Evolutionary conservation across 2,329 filamentous ascomycete species (phyloP).

Genomic region (Meredithiella fracta): DNA sequence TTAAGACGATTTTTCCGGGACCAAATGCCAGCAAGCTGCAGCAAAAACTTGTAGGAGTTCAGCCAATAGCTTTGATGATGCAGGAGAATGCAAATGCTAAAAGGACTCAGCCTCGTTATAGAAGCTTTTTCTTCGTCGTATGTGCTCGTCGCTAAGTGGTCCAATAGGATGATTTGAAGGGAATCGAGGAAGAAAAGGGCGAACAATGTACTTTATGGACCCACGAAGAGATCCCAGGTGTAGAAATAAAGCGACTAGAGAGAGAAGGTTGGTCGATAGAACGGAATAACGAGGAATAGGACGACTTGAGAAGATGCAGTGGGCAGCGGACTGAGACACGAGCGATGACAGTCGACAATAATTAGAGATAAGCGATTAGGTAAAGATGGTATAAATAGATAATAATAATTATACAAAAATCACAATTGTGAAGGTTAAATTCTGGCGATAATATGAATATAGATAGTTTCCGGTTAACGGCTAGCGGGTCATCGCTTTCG

Average conservation of each 20-base stretch:
- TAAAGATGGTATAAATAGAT: no score
- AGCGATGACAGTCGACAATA: neutral
- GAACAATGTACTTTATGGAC: neutral
- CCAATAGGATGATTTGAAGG: neutral
- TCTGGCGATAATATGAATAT: neutral
- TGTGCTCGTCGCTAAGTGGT: neutral
- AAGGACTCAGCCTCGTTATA: neutral
- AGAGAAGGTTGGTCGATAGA: neutral
- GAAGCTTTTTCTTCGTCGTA: no score
- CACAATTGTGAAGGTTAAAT: neutral
- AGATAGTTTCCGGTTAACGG: neutral
- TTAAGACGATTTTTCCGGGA: no score
- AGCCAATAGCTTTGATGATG: neutral
- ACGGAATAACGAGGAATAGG: neutral
- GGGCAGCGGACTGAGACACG: neutral
- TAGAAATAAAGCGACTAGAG: neutral
- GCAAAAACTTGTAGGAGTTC: neutral
- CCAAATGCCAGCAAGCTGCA: no score
- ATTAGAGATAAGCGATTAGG: no score
- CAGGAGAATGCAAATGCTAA: constrained; percentile 1
- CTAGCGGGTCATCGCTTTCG: neutral
- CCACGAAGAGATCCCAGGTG: neutral
- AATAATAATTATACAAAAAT: no score
- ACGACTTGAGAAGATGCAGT: neutral
- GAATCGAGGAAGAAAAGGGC: neutral